Percentiles rank a stretch among this genome's conserved stretches.
These are phyloP conservation scores for Nidularia pulvinata DNA, from an alignment of 768 basidiomycete genomes.

Conservation along the genomic window DNA sequence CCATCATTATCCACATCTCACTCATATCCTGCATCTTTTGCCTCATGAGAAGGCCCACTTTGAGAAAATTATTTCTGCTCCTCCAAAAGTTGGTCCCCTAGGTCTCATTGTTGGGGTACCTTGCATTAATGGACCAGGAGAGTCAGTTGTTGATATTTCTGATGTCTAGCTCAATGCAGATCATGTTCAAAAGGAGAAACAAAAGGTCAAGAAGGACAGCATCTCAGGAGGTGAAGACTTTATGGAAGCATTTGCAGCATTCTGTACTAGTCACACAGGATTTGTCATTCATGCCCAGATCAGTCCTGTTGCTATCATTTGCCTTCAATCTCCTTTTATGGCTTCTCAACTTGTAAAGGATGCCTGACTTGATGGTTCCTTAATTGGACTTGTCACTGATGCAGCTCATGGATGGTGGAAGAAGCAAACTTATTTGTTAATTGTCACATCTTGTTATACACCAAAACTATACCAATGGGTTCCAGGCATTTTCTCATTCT, in stretches of 20 bases:
- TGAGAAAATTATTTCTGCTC: too few species aligned
- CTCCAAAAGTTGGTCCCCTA: too few species aligned
- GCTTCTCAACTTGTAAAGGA: slow-evolving; percentile 9
- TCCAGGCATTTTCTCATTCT: background rate
- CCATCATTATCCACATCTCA: too few species aligned
- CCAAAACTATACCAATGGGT: background rate
- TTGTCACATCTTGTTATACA: background rate
- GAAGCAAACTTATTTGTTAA: background rate
- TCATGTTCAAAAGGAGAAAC: slow-evolving; percentile 15
- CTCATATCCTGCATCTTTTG: too few species aligned
- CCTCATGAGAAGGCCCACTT: too few species aligned
- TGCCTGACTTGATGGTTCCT: background rate
- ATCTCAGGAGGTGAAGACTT: slow-evolving; percentile 4
- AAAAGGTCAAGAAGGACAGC: slow-evolving; percentile 5
- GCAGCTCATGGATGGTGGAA: background rate
- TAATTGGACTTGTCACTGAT: background rate
- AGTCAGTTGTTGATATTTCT: slow-evolving; percentile 18
- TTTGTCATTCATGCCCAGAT: slow-evolving; percentile 9
- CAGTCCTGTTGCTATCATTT: slow-evolving; percentile 11
- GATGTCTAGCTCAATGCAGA: slow-evolving; percentile 11
- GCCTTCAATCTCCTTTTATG: slow-evolving; percentile 16
- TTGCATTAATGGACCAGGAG: slow-evolving; percentile 13
- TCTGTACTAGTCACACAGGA: slow-evolving; percentile 7
- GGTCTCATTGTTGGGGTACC: slow-evolving; percentile 14
- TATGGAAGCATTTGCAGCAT: slow-evolving; percentile 6